These are phyloP conservation scores for Solanum bulbocastanum DNA, from an alignment of 257 asterid genomes.

Conservation along the genomic window DNA sequence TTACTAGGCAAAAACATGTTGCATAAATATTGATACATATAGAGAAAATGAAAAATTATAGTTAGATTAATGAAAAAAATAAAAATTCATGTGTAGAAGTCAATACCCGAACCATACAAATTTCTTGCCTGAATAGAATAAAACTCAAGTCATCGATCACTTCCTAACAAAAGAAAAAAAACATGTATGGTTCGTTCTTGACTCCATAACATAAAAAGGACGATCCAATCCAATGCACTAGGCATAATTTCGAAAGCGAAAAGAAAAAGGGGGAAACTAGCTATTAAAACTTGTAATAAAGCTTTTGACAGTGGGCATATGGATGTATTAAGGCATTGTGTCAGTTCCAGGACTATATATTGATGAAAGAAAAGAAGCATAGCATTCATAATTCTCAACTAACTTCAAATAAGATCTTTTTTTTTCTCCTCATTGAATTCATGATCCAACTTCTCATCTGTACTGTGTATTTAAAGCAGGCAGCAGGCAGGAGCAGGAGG, in stretches of 20 bases:
- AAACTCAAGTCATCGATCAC: background rate
- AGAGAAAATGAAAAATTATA: background rate
- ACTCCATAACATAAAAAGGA: conserved; percentile 8
- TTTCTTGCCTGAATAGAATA: background rate
- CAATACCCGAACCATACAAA: conserved; percentile 98
- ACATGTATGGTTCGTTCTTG: conserved; percentile 53
- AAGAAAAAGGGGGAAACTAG: background rate
- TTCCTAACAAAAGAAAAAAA: background rate
- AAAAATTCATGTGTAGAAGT: conserved; percentile 41
- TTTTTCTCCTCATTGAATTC: background rate
- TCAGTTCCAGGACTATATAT: conserved; percentile 13
- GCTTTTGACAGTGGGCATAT: background rate
- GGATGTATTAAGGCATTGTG: background rate
- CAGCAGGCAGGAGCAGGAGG: background rate
- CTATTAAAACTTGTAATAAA: background rate
- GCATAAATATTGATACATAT: background rate
- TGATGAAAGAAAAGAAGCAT: conserved; percentile 26
- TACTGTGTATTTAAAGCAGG: background rate
- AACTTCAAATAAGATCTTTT: conserved; percentile 14
- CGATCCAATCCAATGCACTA: background rate
- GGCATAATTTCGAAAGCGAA: background rate
- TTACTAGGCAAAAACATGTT: background rate
- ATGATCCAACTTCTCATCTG: conserved; percentile 1
- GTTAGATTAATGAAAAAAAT: background rate
- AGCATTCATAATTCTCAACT: conserved; percentile 61